Evolutionary conservation across 352 stramenopile species (phyloP), one percentile per base, ranked within the genome.

Genomic region (Phytophthora litchii): DNA sequence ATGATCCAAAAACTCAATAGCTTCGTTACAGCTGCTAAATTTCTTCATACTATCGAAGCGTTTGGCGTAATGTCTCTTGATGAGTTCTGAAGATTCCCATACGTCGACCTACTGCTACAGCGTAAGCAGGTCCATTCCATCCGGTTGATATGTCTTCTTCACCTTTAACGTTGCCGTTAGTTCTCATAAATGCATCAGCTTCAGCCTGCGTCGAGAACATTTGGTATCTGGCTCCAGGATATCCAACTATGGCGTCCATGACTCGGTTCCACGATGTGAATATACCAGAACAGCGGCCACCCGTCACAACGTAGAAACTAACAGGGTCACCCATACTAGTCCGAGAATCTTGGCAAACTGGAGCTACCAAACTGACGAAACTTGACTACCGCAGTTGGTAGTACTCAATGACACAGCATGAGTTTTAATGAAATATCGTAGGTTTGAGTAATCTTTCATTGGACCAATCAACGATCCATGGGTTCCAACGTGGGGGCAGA

Each of bases 161-260:
- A 13, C 12, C 12, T 46, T 32, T 16, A 4, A 0, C 7, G 1
- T 6, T 21, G 12, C 12, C 32, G 5, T 27, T 14, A 38, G 32
- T 13, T 49, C 21, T 49, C 12, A 89, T 25, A 19, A 83, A 85
- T 11, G 54, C 34, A 13, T 83, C 44, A 4, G 76, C 80, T 36
- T 90, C 58, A 5, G 35, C 23, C 23, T 73, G 19, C 12, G 69
- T 84, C 32, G 70, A 44, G 44, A 91, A 89, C 51, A 80, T 86
- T 34, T 78, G 72, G 35, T 67, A 80, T 27, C 62, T 60, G 29
- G 78, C 80, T 21, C 72, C 72, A 10, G 64, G 58, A 16, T 29
- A 63, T n/a, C 52, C 44, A 45, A 57, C 16, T 6, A 29, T 54
- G 8, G 60, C 37, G 21, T 48, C 29, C 23, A 34, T 3, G 20